These are phyloP conservation scores for Chlorophyllum brunneum DNA, from an alignment of 768 basidiomycete genomes.

Conservation along the genomic window DNA sequence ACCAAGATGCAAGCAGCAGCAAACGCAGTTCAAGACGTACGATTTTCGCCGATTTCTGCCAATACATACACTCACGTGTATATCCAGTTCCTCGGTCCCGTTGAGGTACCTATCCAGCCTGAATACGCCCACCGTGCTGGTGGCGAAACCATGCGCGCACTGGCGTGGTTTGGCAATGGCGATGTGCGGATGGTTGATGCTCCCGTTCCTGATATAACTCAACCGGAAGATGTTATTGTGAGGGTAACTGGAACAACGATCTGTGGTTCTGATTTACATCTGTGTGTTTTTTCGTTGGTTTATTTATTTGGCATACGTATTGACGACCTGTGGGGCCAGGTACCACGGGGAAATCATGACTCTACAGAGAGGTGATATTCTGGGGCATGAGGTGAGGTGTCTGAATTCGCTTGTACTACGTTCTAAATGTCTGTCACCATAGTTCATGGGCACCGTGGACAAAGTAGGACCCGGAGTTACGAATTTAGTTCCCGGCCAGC, in stretches of 20 bases:
- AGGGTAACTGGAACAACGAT: conserved; percentile 75
- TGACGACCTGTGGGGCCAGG: conserved; percentile 15
- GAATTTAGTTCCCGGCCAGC: conserved; percentile 57
- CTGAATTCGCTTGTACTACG: background rate
- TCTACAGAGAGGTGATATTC: conserved; percentile 69
- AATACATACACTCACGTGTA: background rate
- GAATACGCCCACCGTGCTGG: conserved; percentile 45
- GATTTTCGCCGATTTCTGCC: background rate
- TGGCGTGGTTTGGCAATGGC: conserved; percentile 61
- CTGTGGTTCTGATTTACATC: conserved; percentile 64
- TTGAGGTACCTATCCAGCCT: conserved; percentile 36
- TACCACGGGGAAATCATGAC: conserved; percentile 67
- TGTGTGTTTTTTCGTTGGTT: conserved; percentile 28
- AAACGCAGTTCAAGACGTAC: conserved; percentile 25
- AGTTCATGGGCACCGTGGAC: conserved; percentile 70
- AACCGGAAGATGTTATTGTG: conserved; percentile 73
- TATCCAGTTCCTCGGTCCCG: conserved; percentile 33
- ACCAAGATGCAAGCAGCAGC: conserved; percentile 28
- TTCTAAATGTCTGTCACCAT: background rate
- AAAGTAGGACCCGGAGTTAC: conserved; percentile 61
- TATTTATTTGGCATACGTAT: background rate
- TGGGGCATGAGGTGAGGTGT: conserved; percentile 60
- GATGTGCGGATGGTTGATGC: conserved; percentile 42
- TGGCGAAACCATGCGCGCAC: conserved; percentile 61
- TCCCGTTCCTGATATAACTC: conserved; percentile 52